Evolutionary conservation across 352 stramenopile species (phyloP), one percentile per base, ranked within the genome.

Genomic region (Globisporangium uncinulatum): DNA sequence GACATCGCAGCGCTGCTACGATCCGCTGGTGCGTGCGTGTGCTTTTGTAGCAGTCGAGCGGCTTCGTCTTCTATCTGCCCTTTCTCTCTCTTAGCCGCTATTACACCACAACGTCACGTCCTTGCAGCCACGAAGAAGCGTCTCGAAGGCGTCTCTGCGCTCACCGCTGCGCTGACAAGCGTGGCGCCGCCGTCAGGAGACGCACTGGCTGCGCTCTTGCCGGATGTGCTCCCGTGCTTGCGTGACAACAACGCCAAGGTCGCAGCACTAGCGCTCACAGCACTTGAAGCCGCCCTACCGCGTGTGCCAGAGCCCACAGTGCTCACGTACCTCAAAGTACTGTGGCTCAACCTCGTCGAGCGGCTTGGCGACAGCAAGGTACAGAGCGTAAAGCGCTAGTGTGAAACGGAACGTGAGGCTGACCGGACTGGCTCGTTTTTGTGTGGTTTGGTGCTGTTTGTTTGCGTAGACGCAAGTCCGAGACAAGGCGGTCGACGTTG

Each of bases 231-330:
- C 53, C 70, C 71, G n/a, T 92, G 81, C 63, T 66, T 94, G 51
- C 70, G 76, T 46, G 85, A 93, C 58, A 77, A 93, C 69, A 94
- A 94, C 69, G 86, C 83, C 31, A 94, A 94, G 62, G 76, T 94
- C 32, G 71, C 82, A 24, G 59, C 77, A 20, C 73, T 73, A 2
- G 73, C 80, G 53, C 73, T 94, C 55, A 72, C 88, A 52, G 82
- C 85, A 34, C 62, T 91, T 21, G 73, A 80, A 34, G 46, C 86
- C 24, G 24, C 90, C 56, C 59, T 92, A 21, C 45, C 59, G 20
- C 71, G 65, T 44, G 71, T 87, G 54, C 39, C 74, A 3, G 72
- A 87, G 37, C 54, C 52, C 21, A 70, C 72, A 8, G 56, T 88
- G 32, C 79, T 73, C 41, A 63, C 58, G 41, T 77, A 79, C 53